Conservation (phyloP, 495 filamentous ascomycete genomes). For the Hypoxylon trugodes region DNA sequence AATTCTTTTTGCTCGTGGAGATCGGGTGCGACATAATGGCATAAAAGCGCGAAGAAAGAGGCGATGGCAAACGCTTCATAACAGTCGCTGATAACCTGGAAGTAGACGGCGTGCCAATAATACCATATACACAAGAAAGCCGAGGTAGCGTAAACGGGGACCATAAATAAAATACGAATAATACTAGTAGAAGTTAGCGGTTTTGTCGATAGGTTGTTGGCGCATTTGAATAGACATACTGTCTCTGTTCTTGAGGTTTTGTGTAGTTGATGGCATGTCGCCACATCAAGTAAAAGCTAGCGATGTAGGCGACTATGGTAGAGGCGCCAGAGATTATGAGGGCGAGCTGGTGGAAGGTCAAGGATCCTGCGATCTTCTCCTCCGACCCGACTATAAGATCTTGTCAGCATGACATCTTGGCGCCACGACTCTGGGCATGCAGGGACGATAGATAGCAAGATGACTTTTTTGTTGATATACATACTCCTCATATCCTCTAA, state of each 20-base stretch:
- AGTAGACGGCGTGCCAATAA: conserved; percentile 85
- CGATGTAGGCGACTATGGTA: conserved; percentile 61
- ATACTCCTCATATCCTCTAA: conserved; percentile 65
- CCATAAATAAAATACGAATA: conserved; percentile 91
- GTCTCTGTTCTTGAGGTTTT: conserved; percentile 81
- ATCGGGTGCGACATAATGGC: conserved; percentile 81
- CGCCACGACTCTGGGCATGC: conserved; percentile 36
- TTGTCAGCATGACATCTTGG: conserved; percentile 43
- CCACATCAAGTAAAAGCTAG: conserved; percentile 73
- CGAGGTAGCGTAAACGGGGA: conserved; percentile 83
- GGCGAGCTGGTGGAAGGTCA: conserved; percentile 66
- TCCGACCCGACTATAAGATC: conserved; percentile 48
- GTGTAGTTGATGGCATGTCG: conserved; percentile 85
- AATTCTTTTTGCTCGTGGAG: conserved; percentile 88
- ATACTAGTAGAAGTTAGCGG: conserved; percentile 59
- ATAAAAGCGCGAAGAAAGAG: conserved; percentile 89
- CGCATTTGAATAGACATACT: conserved; percentile 56
- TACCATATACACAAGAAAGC: conserved; percentile 79
- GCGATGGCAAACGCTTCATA: conserved; percentile 94
- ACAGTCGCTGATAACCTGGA: conserved; percentile 80
- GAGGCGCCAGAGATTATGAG: conserved; percentile 62
- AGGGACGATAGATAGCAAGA: conserved; percentile 16
- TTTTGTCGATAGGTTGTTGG: background rate
- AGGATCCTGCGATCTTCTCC: conserved; percentile 50
- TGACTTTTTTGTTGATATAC: conserved; percentile 43